These are phyloP conservation scores for Hypoxylon sp. DNA, from an alignment of 2,329 filamentous ascomycete genomes.

Conservation along the genomic window DNA sequence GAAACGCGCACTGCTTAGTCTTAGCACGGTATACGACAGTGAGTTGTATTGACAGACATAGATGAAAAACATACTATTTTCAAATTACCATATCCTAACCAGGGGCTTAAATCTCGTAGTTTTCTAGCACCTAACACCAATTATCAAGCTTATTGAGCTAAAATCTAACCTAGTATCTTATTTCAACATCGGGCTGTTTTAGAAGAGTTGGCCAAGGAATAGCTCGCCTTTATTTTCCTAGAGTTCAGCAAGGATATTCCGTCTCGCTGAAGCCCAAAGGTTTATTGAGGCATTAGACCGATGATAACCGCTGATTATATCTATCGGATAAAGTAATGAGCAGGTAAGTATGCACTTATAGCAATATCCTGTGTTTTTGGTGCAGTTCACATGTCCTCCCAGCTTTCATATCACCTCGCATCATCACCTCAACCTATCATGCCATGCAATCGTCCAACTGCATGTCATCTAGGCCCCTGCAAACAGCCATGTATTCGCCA, in stretches of 20 bases:
- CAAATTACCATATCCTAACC: too few relatives aligned
- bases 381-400: not conserved
- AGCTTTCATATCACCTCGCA: not conserved
- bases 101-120: too few relatives aligned
- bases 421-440: conserved; percentile 16
- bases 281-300: not conserved
- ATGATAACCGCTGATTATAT: not conserved
- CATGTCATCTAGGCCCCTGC: conserved; percentile 1
- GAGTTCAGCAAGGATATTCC: not conserved
- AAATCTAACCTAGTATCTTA: too few relatives aligned
- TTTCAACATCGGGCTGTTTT: too few relatives aligned
- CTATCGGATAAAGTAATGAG: not conserved
- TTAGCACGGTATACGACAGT: too few relatives aligned
- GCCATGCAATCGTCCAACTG: conserved; percentile 8
- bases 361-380: not conserved
- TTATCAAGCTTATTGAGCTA: too few relatives aligned
- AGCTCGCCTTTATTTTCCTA: too few relatives aligned
- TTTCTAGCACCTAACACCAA: too few relatives aligned
- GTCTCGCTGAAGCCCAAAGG: not conserved
- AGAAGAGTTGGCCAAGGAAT: too few relatives aligned
- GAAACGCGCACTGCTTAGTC: too few relatives aligned
- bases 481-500: conserved; percentile 1
- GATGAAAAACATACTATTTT: too few relatives aligned
- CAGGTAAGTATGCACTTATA: not conserved
- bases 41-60: too few relatives aligned